Evolutionary conservation across 768 basidiomycete species (phyloP).

Genomic region (Tulasnella sp.): DNA sequence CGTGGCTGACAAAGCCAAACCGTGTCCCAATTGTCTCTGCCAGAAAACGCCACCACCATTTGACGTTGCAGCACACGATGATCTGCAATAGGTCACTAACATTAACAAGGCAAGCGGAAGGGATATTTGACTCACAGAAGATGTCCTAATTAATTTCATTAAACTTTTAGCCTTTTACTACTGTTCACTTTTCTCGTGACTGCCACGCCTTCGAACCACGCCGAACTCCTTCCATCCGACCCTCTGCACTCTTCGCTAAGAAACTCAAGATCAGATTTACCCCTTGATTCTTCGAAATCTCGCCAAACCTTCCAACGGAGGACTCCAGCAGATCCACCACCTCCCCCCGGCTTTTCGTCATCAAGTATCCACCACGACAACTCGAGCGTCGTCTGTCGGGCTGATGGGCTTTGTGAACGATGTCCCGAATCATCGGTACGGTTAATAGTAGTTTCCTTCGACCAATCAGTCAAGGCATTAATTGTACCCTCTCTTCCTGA

Average conservation of each 20-base stretch:
- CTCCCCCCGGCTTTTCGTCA: background rate
- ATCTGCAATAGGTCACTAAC: background rate
- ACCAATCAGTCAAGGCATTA: constrained; percentile 17
- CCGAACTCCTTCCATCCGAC: background rate
- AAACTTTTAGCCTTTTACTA: background rate
- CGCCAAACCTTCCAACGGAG: background rate
- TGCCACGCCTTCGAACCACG: background rate
- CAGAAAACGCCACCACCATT: background rate
- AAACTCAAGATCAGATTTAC: background rate
- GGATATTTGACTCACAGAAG: background rate
- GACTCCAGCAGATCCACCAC: background rate
- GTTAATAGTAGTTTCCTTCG: constrained; percentile 22
- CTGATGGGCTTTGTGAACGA: constrained; percentile 39
- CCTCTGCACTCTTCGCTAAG: background rate
- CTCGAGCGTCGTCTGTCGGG: constrained; percentile 28
- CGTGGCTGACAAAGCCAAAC: background rate
- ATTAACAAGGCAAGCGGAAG: background rate
- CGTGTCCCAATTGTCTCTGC: background rate
- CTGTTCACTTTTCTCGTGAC: background rate
- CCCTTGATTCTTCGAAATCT: background rate
- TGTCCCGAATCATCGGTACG: constrained; percentile 38
- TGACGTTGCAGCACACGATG: background rate
- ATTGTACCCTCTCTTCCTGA: background rate
- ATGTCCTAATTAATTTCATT: background rate
- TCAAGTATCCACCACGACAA: background rate